Evolutionary conservation across 345 rosid genomes (phyloP).

Genomic region (Clarkia xantiana): DNA sequence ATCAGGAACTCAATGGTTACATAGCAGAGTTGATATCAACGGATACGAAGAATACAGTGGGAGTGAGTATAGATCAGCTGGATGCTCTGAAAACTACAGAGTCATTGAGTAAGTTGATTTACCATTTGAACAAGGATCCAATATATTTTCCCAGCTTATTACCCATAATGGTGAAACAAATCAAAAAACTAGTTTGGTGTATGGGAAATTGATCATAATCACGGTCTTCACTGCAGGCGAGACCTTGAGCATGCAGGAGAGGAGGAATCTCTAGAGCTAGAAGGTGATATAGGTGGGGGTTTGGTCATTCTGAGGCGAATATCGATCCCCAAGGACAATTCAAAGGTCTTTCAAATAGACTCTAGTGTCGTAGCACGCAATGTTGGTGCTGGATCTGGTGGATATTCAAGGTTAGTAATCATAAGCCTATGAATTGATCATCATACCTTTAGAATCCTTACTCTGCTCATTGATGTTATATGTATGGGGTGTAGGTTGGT

Average conservation of each 20-base stretch:
- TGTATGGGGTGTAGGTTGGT: constrained; percentile 62
- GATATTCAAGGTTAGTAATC: constrained; percentile 61
- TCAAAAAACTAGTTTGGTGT: too few relatives aligned
- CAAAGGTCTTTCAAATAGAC: constrained; percentile 36
- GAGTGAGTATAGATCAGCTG: constrained; percentile 75
- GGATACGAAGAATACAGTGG: constrained; percentile 92
- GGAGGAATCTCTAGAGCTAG: constrained; percentile 51
- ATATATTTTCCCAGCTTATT: too few relatives aligned
- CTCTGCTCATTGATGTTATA: neutral
- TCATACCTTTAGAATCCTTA: too few relatives aligned
- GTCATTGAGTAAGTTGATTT: constrained; percentile 47
- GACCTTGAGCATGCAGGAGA: constrained; percentile 67
- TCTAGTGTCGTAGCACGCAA: constrained; percentile 56
- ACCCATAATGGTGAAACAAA: too few relatives aligned
- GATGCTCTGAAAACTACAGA: constrained; percentile 69
- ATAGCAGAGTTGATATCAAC: constrained; percentile 58
- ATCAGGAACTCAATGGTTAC: constrained; percentile 81
- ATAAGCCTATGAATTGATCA: too few relatives aligned
- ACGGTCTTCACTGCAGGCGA: constrained; percentile 50
- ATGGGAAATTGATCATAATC: too few relatives aligned
- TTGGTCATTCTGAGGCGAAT: constrained; percentile 44
- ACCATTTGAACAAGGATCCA: too few relatives aligned
- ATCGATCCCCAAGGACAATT: constrained; percentile 28
- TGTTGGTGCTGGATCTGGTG: constrained; percentile 93
- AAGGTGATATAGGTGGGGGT: constrained; percentile 77